phyloP scores from a whole-genome alignment of 2,329 filamentous ascomycete species.

The Ophiostoma montium region DNA sequence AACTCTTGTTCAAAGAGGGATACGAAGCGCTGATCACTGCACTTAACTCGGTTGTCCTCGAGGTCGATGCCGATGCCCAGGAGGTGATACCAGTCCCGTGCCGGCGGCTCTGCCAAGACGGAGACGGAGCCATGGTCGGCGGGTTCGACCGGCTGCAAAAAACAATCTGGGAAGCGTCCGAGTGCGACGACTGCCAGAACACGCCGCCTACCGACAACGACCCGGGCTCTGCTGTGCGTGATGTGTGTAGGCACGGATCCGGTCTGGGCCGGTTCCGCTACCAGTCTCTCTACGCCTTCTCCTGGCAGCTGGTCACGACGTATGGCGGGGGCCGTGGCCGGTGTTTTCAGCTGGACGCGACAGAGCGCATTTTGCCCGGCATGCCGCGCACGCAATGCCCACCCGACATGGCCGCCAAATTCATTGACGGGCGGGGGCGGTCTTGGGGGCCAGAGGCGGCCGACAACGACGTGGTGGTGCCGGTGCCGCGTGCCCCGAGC shows the following conservation, averaged over 20 bases:
- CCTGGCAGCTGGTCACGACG: not conserved
- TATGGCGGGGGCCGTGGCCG: too few relatives aligned
- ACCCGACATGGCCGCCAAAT: not conserved
- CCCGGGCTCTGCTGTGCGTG: too few relatives aligned
- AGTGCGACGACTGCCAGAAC: not conserved
- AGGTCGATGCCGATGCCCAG: too few relatives aligned
- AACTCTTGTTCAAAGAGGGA: not conserved
- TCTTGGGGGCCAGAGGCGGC: too few relatives aligned
- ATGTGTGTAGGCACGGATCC: not conserved
- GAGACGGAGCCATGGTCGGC: not conserved
- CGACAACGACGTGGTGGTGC: not conserved
- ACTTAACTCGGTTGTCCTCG: too few relatives aligned
- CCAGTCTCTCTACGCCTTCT: not conserved
- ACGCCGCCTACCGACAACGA: too few relatives aligned
- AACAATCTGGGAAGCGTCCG: not conserved
- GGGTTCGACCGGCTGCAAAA: not conserved
- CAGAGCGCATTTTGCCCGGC: not conserved
- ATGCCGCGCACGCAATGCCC: not conserved
- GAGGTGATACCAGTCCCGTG: too few relatives aligned
- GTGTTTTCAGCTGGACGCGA: not conserved
- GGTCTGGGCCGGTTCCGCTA: not conserved
- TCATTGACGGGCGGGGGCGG: not conserved
- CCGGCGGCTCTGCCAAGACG: too few relatives aligned
- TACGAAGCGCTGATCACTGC: not conserved
- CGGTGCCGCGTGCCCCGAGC: not conserved